Percentiles rank a stretch among this genome's conserved stretches.
Evolutionary conservation across 78 protist genomes (phyloP).

Genomic region (Dictyostelium intermedium): DNA sequence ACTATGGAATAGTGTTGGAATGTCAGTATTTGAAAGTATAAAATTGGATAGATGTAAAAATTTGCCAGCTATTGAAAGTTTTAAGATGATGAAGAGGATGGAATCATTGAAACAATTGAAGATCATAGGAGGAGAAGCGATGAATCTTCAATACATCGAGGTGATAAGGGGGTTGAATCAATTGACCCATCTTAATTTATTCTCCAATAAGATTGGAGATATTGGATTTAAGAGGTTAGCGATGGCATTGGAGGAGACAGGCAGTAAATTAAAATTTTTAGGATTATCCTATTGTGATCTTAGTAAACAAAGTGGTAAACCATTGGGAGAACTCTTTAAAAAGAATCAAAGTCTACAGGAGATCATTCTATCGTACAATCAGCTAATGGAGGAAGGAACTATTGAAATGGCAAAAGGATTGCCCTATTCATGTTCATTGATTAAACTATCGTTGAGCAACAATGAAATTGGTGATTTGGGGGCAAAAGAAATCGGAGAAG

Average conservation of each 20-base stretch:
- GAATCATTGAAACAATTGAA: background rate
- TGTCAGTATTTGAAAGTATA: background rate
- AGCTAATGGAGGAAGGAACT: background rate
- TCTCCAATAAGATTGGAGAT: constrained; percentile 50
- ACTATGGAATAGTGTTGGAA: background rate
- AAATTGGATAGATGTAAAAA: background rate
- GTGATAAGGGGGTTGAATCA: background rate
- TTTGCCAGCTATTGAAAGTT: background rate
- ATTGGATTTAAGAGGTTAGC: background rate
- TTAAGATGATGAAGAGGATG: background rate
- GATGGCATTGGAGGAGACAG: background rate
- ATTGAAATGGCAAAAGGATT: constrained; percentile 10
- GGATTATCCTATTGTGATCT: constrained; percentile 34
- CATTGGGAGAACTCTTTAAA: background rate
- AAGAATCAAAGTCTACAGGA: background rate
- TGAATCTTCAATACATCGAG: background rate
- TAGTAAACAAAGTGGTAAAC: background rate
- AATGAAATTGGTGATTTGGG: constrained; percentile 51
- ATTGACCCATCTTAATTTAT: constrained; percentile 8
- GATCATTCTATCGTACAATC: constrained; percentile 22
- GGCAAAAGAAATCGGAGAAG: constrained; percentile 23
- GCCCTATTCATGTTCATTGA: background rate
- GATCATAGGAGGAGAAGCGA: background rate
- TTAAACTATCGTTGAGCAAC: background rate
- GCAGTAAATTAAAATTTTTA: background rate